These are phyloP conservation scores for peach (Prunus persica) DNA, from an alignment of 306 rosid genomes.

Conservation along the genomic window Prunus_persica_NCBIv2 NC_034009.1:29236501-29237000, in stretches of 20 bases:
- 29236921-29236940: slow-evolving; percentile 94
- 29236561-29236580: slow-evolving; percentile 76
- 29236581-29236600: slow-evolving; percentile 98
- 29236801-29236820: slow-evolving; percentile 97
- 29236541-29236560: not conserved
- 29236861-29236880: slow-evolving; percentile 86
- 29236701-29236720: slow-evolving; percentile 20
- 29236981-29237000: slow-evolving; percentile 88
- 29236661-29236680: not conserved
- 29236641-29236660: slow-evolving; percentile 69
- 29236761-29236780: slow-evolving; percentile 99
- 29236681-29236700: slow-evolving; percentile 6
- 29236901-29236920: slow-evolving; percentile 93
- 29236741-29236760: slow-evolving; percentile 93
- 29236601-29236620: slow-evolving; percentile 98
- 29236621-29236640: slow-evolving; percentile 84
- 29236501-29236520: not conserved
- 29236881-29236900: slow-evolving; percentile 90
- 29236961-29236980: slow-evolving; percentile 95
- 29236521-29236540: not conserved
- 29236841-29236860: slow-evolving; percentile 88
- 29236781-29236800: slow-evolving; percentile 79
- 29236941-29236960: slow-evolving; percentile 94
- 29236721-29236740: slow-evolving; percentile 8
- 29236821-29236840: slow-evolving; percentile 85